Evolutionary conservation across 140 eudicot genomes (phyloP).

Genomic region (Oenanthe javanica): DNA sequence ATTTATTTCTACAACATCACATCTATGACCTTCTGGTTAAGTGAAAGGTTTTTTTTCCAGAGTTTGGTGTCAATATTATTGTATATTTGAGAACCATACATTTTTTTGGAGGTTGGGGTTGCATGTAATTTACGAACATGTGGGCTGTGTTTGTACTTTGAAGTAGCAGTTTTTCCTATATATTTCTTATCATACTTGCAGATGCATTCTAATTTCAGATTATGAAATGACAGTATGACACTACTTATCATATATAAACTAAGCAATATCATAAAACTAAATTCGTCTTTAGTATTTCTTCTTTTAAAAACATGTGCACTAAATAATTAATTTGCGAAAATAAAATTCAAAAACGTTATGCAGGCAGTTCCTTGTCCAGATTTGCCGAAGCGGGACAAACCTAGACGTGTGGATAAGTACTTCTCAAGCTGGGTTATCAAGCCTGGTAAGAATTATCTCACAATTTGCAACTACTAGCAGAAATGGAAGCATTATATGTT

Average conservation of each 20-base stretch:
- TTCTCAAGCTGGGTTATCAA: slow-evolving; percentile 89
- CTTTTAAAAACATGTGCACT: not conserved
- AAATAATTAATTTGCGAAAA: not conserved
- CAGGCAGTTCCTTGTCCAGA: slow-evolving; percentile 78
- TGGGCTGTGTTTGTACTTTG: not conserved
- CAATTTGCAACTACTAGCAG: not conserved
- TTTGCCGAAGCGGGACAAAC: slow-evolving; percentile 66
- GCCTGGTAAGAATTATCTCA: slow-evolving; percentile 51
- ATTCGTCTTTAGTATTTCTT: not conserved
- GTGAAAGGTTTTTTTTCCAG: not conserved
- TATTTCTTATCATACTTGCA: not conserved
- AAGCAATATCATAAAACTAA: not conserved
- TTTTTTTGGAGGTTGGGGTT: not conserved
- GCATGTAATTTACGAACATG: not conserved
- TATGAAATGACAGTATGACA: not conserved
- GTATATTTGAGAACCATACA: not conserved
- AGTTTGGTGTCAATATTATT: not conserved
- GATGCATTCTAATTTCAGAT: not conserved
- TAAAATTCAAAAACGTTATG: not conserved
- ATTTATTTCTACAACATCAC: not conserved
- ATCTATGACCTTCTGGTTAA: not conserved
- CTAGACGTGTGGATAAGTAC: slow-evolving; percentile 86
- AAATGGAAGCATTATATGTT: not conserved
- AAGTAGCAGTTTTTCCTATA: not conserved
- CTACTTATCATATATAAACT: not conserved